Evolutionary conservation across 306 rosid genomes (phyloP).

Genomic region (Rosa persica): DNA sequence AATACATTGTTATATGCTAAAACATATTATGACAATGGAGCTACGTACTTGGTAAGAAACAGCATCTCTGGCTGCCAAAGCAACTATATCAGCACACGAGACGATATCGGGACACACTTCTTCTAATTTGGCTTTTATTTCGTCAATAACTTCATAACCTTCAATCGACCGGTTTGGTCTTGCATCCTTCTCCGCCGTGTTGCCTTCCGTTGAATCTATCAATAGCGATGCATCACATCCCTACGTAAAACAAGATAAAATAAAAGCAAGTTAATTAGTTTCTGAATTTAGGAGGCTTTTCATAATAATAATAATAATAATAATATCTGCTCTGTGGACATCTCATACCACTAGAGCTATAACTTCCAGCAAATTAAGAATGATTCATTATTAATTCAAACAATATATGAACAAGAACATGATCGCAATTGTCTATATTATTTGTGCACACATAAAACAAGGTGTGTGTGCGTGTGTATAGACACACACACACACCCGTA

Average conservation of each 20-base stretch:
- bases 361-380: background rate
- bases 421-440: no score
- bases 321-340: no score
- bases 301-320: background rate
- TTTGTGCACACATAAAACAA: no score
- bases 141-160: slow-evolving; percentile 43
- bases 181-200: slow-evolving; percentile 33
- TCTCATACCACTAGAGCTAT: no score
- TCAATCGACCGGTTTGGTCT: slow-evolving; percentile 22
- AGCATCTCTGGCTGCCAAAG: slow-evolving; percentile 39
- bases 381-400: background rate
- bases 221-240: slow-evolving; percentile 46
- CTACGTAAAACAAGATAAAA: slow-evolving; percentile 12
- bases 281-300: background rate
- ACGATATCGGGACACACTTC: slow-evolving; percentile 27
- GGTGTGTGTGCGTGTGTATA: no score
- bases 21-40: background rate
- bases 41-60: slow-evolving; percentile 33
- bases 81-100: slow-evolving; percentile 43
- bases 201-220: slow-evolving; percentile 22
- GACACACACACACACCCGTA: no score
- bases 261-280: background rate
- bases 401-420: background rate
- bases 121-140: slow-evolving; percentile 34
- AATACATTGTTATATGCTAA: background rate